phyloP scores from a whole-genome alignment of 2,329 filamentous ascomycete species.

The Uncinocarpus reesii region DNA sequence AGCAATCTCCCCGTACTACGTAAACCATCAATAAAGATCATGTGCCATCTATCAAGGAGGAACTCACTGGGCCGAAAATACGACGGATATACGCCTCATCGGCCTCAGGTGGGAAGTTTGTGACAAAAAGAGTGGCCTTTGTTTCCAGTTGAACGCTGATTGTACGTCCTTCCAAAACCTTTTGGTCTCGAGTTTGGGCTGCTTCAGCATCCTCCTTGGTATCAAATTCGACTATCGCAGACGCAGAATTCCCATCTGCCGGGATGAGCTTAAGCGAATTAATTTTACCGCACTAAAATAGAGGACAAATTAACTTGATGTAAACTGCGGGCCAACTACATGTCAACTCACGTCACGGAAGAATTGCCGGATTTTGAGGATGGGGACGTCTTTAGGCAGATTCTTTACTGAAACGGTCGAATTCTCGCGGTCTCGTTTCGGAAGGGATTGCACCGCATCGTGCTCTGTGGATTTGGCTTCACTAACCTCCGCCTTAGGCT shows the following conservation, averaged over 20 bases:
- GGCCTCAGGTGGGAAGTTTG: slow-evolving; percentile 65
- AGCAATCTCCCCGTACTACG: slow-evolving; percentile 64
- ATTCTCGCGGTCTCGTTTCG: slow-evolving; percentile 81
- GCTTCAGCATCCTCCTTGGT: slow-evolving; percentile 68
- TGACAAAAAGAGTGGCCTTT: slow-evolving; percentile 73
- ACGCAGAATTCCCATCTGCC: slow-evolving; percentile 49
- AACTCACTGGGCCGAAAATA: slow-evolving; percentile 45
- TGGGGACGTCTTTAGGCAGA: slow-evolving; percentile 58
- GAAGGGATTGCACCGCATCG: slow-evolving; percentile 27
- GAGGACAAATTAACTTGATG: slow-evolving; percentile 2
- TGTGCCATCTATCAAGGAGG: no score
- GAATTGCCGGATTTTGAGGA: slow-evolving; percentile 71
- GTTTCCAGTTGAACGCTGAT: slow-evolving; percentile 66
- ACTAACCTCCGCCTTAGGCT: slow-evolving; percentile 45
- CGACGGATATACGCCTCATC: slow-evolving; percentile 44
- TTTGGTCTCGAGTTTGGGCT: slow-evolving; percentile 70
- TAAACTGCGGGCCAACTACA: neutral
- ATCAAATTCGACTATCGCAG: slow-evolving; percentile 77
- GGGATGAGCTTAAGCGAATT: slow-evolving; percentile 61
- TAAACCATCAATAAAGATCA: neutral
- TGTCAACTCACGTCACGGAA: slow-evolving; percentile 57
- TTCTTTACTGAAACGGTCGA: slow-evolving; percentile 73
- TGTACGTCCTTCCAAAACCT: slow-evolving; percentile 61
- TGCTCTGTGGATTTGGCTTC: slow-evolving; percentile 24
- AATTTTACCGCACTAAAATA: slow-evolving; percentile 58